phyloP scores from a whole-genome alignment of 1,284 basidiomycete genomes.

The Boletus sp. region DNA sequence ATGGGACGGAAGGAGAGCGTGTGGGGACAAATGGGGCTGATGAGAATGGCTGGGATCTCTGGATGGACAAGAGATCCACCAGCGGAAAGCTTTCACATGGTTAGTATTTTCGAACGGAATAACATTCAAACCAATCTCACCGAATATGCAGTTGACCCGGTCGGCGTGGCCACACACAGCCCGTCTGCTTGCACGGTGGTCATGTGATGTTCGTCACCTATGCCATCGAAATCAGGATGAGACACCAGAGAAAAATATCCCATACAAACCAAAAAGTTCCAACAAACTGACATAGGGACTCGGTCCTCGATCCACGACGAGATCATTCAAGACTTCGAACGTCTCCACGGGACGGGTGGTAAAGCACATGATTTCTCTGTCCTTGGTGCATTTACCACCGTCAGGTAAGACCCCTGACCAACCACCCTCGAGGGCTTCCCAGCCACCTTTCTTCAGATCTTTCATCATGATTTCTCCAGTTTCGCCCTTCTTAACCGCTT shows the following conservation, averaged over 20 bases:
- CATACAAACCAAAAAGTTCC: constrained; percentile 87
- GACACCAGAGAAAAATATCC: not conserved
- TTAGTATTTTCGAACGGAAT: constrained; percentile 11
- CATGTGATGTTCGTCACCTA: constrained; percentile 98
- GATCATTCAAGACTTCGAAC: constrained; percentile 97
- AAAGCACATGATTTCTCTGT: constrained; percentile 98
- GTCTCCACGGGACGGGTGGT: constrained; percentile 94
- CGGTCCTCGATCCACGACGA: constrained; percentile 97
- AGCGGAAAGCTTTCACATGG: constrained; percentile 77
- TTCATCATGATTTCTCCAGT: constrained; percentile 96
- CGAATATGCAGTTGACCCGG: constrained; percentile 98
- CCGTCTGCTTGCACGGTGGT: constrained; percentile 99
- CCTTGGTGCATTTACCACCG: constrained; percentile 57
- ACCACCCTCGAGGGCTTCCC: constrained; percentile 90
- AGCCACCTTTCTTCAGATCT: constrained; percentile 83
- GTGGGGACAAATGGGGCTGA: constrained; percentile 98
- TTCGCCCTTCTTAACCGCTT: constrained; percentile 87
- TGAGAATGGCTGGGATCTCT: constrained; percentile 94
- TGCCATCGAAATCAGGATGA: constrained; percentile 8
- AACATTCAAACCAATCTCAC: constrained; percentile 41
- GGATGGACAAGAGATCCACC: constrained; percentile 98
- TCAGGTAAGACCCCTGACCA: constrained; percentile 45
- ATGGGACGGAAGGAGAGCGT: constrained; percentile 99
- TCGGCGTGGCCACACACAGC: constrained; percentile 93
- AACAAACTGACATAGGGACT: constrained; percentile 97